Base-by-base conservation (phyloP, 352 stramenopile genomes). In the Pythium guiyangense region DNA sequence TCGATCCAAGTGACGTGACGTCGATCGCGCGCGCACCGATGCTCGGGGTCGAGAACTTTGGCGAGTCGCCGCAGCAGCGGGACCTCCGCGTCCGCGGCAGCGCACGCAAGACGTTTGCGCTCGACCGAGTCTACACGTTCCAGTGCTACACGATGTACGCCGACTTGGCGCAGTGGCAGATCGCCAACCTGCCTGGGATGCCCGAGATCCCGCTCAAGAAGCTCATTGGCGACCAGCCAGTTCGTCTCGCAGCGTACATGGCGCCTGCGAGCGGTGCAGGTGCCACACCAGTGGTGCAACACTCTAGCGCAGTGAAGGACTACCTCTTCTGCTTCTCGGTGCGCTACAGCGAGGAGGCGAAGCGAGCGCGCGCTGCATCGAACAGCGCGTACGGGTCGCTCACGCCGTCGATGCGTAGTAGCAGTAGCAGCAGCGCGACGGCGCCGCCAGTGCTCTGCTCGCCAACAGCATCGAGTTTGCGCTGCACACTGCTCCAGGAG, bases 281-380 rank as follows among this genome's bases (percentile, higher is more conserved):
- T n/a, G 26, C 43, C 4, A 14, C 42, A 6, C n/a, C n/a, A 17
- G 12, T n/a, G 39, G 39, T 40, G 8, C 48, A 64, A 29, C 72
- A 78, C 49, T 65, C 55, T 12, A 54, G 49, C 2, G 60, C 56
- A 14, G 49, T 62, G 34, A 83, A 81, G 48, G 51, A 61, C 1
- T 79, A 84, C 47, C 10, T 87, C 29, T 85, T 86, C 34, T 73
- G 67, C 42, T 78, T 82, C 29, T 79, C 74, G 0, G 62, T 87
- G 29, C 67, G 77, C 44, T 61, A 76, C 52, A 65, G 60, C 22
- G 48, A 64, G 29, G 29, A 57, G 9, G 31, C 45, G 40, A 54
- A 31, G 35, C 40, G 59, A 15, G 25, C 22, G 5, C 22, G 20
- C 6, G 27, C 31, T 12, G 34, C 10, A 0, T n/a, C 9, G 22